These are phyloP conservation scores for Trichoderma cornu-damae DNA, from an alignment of 2,329 filamentous ascomycete species.

Conservation along the genomic window DNA sequence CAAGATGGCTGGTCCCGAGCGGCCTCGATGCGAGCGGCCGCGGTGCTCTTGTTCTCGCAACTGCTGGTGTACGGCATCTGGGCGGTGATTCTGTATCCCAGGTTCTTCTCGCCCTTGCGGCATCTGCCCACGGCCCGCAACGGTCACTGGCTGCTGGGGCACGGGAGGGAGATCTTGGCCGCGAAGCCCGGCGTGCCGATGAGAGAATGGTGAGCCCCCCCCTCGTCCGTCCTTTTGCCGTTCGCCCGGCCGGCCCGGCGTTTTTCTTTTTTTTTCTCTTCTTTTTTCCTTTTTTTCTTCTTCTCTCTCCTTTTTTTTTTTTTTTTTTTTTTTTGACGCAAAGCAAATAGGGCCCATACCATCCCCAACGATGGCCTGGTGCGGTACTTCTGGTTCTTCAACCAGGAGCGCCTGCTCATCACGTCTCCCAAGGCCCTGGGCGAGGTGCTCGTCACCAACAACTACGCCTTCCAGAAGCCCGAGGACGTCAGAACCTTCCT, in stretches of 20 bases:
- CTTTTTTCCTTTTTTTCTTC: neutral
- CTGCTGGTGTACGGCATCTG: constrained; percentile 37
- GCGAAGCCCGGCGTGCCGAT: constrained; percentile 42
- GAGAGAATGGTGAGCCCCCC: constrained; percentile 42
- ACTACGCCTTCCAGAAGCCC: constrained; percentile 67
- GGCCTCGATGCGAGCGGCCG: constrained; percentile 33
- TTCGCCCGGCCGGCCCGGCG: too few species aligned
- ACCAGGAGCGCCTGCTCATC: constrained; percentile 58
- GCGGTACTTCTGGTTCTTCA: constrained; percentile 58
- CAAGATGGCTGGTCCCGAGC: constrained; percentile 28
- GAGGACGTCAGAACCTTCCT: constrained; percentile 48
- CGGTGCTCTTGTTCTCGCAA: constrained; percentile 34
- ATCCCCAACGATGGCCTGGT: constrained; percentile 66
- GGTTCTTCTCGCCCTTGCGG: constrained; percentile 46
- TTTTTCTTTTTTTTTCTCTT: neutral
- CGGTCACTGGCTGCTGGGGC: constrained; percentile 46
- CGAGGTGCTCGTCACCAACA: constrained; percentile 64
- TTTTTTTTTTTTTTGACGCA: too few species aligned
- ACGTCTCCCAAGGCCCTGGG: constrained; percentile 60
- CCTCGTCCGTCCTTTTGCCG: constrained; percentile 4
- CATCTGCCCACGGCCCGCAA: constrained; percentile 42
- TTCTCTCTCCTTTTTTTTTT: neutral
- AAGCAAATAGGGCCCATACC: neutral
- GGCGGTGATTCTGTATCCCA: constrained; percentile 44
- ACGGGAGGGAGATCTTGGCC: constrained; percentile 37